These are phyloP conservation scores for Boeremia lycopersici DNA, from an alignment of 2,329 filamentous ascomycete species.

Conservation along the genomic window DNA sequence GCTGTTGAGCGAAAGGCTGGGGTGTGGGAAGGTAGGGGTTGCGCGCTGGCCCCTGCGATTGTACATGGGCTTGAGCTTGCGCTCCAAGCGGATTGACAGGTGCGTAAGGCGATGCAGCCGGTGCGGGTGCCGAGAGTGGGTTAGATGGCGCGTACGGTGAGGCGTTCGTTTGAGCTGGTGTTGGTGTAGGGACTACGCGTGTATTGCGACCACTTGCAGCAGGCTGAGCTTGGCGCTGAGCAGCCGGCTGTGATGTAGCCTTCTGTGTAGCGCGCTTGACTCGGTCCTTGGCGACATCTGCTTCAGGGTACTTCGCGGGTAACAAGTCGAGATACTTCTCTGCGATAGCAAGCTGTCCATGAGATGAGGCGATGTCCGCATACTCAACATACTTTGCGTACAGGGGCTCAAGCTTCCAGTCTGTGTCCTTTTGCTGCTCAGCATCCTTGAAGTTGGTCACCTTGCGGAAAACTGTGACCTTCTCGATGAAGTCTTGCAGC, in stretches of 20 bases:
- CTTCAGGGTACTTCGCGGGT: constrained; percentile 80
- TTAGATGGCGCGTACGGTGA: constrained; percentile 43
- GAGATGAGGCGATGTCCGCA: constrained; percentile 88
- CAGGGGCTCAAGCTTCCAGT: constrained; percentile 86
- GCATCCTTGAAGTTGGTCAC: constrained; percentile 89
- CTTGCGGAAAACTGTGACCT: constrained; percentile 94
- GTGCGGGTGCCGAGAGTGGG: constrained; percentile 31
- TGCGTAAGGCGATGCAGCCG: constrained; percentile 30
- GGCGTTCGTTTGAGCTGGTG: constrained; percentile 36
- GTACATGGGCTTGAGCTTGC: constrained; percentile 31
- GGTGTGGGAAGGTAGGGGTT: constrained; percentile 50
- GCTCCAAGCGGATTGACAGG: constrained; percentile 38
- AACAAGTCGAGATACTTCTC: constrained; percentile 91
- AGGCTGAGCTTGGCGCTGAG: constrained; percentile 50
- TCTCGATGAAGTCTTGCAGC: constrained; percentile 94
- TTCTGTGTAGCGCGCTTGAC: constrained; percentile 83
- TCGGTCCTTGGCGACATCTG: constrained; percentile 83
- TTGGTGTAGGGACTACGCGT: constrained; percentile 45
- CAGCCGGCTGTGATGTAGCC: constrained; percentile 50
- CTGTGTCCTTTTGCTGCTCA: constrained; percentile 72
- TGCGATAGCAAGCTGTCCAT: constrained; percentile 84
- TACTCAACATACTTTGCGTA: constrained; percentile 98
- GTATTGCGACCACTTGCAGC: constrained; percentile 30
- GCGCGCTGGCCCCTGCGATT: constrained; percentile 34
- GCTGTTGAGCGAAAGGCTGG: constrained; percentile 41